Percentiles rank a stretch among this genome's conserved stretches.
Evolutionary conservation across 2,329 filamentous ascomycete species (phyloP).

Genomic region (Colletotrichum somersetense): DNA sequence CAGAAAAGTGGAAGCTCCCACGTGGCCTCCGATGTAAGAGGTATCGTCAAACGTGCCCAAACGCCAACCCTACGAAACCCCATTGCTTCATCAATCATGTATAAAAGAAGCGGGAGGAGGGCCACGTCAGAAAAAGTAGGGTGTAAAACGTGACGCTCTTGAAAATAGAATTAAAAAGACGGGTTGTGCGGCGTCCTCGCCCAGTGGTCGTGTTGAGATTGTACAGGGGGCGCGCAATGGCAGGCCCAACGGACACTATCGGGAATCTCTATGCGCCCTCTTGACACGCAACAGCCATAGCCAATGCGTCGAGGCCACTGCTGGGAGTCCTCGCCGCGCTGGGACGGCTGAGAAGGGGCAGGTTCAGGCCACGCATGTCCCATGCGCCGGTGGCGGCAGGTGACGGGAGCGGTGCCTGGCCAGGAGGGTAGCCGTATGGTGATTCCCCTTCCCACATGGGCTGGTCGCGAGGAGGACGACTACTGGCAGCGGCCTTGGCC

Average conservation of each 20-base stretch:
- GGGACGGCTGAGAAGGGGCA: constrained; percentile 61
- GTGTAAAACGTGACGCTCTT: background rate
- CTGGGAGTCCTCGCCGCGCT: constrained; percentile 57
- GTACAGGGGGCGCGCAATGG: background rate
- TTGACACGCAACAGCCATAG: constrained; percentile 66
- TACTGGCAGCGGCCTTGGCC: constrained; percentile 49
- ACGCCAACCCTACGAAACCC: background rate
- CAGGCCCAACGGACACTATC: background rate
- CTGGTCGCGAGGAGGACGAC: constrained; percentile 48
- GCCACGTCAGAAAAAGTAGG: background rate
- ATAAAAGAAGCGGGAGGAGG: background rate
- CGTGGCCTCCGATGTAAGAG: too few species aligned
- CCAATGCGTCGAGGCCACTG: constrained; percentile 67
- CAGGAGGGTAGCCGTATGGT: constrained; percentile 49
- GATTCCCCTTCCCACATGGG: constrained; percentile 58
- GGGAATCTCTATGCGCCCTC: constrained; percentile 50
- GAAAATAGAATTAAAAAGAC: too few species aligned
- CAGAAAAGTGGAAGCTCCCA: background rate
- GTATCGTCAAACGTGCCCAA: background rate
- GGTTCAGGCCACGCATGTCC: constrained; percentile 62
- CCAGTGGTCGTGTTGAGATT: background rate
- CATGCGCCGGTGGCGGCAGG: constrained; percentile 54
- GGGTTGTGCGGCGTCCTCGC: background rate
- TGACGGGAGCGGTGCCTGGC: constrained; percentile 52
- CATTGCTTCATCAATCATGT: constrained; percentile 12